A percentile compares a stretch with the other conserved stretches of the same genome.
phyloP scores from a whole-genome alignment of 768 basidiomycete genomes.

The Cyclocybe cylindracea region DNA sequence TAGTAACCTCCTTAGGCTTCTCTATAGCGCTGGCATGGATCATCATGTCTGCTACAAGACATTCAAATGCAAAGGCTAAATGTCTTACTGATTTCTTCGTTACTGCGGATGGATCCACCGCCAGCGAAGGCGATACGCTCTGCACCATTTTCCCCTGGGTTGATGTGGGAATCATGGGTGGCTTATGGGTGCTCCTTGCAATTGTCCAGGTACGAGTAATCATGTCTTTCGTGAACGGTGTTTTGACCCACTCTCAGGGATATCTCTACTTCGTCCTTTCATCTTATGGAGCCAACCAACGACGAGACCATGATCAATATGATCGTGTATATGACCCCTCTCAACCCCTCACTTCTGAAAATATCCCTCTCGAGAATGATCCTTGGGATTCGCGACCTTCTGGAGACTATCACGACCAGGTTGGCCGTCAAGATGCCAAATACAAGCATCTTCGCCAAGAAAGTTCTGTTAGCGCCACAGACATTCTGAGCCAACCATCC shows the following conservation, averaged over 20 bases:
- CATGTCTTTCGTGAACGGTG: conserved; percentile 1
- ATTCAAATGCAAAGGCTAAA: conserved; percentile 64
- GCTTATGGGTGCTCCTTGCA: conserved; percentile 81
- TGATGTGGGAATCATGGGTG: conserved; percentile 88
- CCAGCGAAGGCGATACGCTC: conserved; percentile 64
- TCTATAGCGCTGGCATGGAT: conserved; percentile 81
- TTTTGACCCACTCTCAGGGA: conserved; percentile 34
- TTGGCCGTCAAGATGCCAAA: conserved; percentile 23
- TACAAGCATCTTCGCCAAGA: conserved; percentile 53
- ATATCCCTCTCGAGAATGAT: conserved; percentile 62
- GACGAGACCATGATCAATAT: conserved; percentile 80
- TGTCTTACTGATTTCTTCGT: conserved; percentile 67
- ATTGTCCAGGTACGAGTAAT: conserved; percentile 64
- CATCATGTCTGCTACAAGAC: conserved; percentile 75
- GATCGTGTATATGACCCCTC: conserved; percentile 67
- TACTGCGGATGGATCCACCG: conserved; percentile 34
- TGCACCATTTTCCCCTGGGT: conserved; percentile 94
- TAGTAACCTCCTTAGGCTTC: conserved; percentile 62
- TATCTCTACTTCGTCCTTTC: conserved; percentile 45
- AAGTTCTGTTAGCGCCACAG: conserved; percentile 57
- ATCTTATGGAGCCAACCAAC: conserved; percentile 74
- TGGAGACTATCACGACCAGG: conserved; percentile 29
- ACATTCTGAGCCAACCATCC: conserved; percentile 51
- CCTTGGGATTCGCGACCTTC: conserved; percentile 72
- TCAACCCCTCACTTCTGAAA: conserved; percentile 52